Base-by-base conservation (phyloP, 2,329 filamentous ascomycete genomes). In the Pseudogymnoascus sp. region DNA sequence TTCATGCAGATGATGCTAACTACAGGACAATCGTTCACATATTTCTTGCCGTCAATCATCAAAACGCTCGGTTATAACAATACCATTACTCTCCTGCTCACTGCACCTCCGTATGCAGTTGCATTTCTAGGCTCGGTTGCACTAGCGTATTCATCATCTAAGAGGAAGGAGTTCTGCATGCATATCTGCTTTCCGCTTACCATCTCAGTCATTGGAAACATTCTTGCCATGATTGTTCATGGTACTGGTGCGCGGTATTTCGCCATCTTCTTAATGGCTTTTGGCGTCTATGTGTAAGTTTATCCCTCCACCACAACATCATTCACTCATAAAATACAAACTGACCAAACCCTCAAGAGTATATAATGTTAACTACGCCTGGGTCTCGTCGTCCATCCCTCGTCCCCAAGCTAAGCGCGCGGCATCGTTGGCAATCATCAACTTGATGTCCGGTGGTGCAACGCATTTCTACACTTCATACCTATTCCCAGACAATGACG, bases 51-150 rank as follows among this genome's bases (percentile, higher is more conserved):
- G 6, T 69, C 68, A 7, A 65, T 71, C 11, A 69, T 68, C 21
- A 49, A 68, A 16, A 65, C 65, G 0, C 68, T 77, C 3, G 74
- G 74, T n/a, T 63, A 63, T 12, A 58, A 58, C 21, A 61, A 59
- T 10, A 63, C 59, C 16, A 39, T 61, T 4, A 75, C 76, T 0
- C 71, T 72, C 7, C 65, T 71, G 1, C 66, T 72, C n/a, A 69
- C 70, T n/a, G 66, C 68, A 6, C 72, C 72, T 14, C 73, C 73
- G 1, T 76, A 74, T 63, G 65, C 73, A 8, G 65, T 76, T 49
- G 68, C 70, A n/a, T 68, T 64, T 16, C 58, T 69, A 7, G 64
- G 65, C 2, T 64, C 68, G 2, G 63, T 45, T 45, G 41, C 21
- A 8, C 23, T 45, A 6, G 41, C 41, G 12, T 45, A 45, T 45